Conservation (phyloP, 1,284 basidiomycete genomes). For the Apiotrichum akiyoshidainum region DNA sequence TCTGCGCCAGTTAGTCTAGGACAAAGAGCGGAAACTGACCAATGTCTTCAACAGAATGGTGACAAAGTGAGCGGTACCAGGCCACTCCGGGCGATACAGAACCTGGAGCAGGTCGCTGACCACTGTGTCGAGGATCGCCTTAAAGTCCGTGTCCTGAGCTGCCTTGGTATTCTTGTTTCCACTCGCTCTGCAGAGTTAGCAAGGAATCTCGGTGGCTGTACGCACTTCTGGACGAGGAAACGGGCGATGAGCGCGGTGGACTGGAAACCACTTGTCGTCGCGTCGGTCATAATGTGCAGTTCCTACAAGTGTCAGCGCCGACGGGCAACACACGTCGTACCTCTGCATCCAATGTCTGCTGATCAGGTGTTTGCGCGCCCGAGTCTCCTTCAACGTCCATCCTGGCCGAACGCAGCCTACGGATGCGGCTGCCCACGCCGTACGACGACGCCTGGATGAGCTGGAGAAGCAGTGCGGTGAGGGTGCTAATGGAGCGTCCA, state of each 20-base stretch:
- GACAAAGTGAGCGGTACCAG: slow-evolving; percentile 78
- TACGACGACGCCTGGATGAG: slow-evolving; percentile 91
- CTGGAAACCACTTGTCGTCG: slow-evolving; percentile 68
- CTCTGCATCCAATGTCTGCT: slow-evolving; percentile 3
- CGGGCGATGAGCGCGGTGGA: slow-evolving; percentile 77
- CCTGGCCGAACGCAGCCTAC: slow-evolving; percentile 56
- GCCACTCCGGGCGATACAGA: slow-evolving; percentile 94
- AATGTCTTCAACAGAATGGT: slow-evolving; percentile 74
- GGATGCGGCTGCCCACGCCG: slow-evolving; percentile 56
- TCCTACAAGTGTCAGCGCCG: neutral
- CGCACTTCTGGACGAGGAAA: slow-evolving; percentile 74
- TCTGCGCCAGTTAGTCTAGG: slow-evolving; percentile 56
- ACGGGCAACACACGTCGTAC: neutral
- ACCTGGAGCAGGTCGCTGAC: slow-evolving; percentile 84
- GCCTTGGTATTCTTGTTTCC: slow-evolving; percentile 74
- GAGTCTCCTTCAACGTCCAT: slow-evolving; percentile 55
- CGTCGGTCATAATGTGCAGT: slow-evolving; percentile 16
- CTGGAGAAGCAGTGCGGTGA: slow-evolving; percentile 86
- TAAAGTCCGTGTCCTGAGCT: slow-evolving; percentile 84
- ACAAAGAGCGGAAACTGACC: too few species aligned
- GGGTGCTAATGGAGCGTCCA: slow-evolving; percentile 75
- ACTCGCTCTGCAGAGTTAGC: slow-evolving; percentile 4
- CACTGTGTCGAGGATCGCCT: slow-evolving; percentile 82
- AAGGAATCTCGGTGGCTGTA: neutral
- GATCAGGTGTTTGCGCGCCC: slow-evolving; percentile 3